Evolutionary conservation across 768 basidiomycete species (phyloP).

Genomic region (Serendipita vermifera): DNA sequence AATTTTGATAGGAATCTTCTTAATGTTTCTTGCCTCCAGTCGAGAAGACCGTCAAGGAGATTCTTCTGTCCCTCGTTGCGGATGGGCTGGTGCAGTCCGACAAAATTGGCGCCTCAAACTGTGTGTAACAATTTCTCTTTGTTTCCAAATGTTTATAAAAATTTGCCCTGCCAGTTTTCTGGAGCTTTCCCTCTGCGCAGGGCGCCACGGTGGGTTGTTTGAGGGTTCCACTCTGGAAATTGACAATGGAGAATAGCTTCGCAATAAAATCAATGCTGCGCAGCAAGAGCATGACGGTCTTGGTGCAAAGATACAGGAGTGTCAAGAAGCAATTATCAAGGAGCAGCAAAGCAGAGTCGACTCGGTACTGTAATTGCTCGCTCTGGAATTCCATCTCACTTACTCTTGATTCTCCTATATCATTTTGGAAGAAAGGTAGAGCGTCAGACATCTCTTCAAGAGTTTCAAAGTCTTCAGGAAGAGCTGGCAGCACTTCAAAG

Average conservation of each 20-base stretch:
- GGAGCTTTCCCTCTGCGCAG: conserved; percentile 87
- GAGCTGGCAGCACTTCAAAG: conserved; percentile 40
- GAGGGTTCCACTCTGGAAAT: no score
- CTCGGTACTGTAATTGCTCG: conserved; percentile 32
- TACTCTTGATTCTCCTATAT: neutral
- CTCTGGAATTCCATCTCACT: neutral
- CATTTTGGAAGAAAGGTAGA: conserved; percentile 33
- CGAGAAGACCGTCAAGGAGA: conserved; percentile 84
- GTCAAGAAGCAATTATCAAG: conserved; percentile 32
- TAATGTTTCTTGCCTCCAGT: conserved; percentile 32
- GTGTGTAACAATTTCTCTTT: conserved; percentile 31
- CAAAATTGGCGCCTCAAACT: conserved; percentile 92
- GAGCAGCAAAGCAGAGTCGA: conserved; percentile 46
- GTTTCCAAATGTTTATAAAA: conserved; percentile 9
- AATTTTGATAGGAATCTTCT: no score
- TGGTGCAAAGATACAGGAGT: conserved; percentile 38
- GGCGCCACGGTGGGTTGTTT: conserved; percentile 49
- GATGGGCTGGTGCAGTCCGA: conserved; percentile 77
- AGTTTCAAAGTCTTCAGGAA: conserved; percentile 36
- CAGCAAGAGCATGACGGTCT: conserved; percentile 34
- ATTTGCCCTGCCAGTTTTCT: conserved; percentile 53
- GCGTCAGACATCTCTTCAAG: conserved; percentile 41
- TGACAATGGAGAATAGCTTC: conserved; percentile 32
- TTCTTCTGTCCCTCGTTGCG: conserved; percentile 73
- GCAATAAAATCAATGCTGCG: conserved; percentile 38